Percentiles rank a stretch among this genome's conserved stretches.
Evolutionary conservation across 2,329 filamentous ascomycete genomes (phyloP).

Genomic region (Hypoxylon sp.): DNA sequence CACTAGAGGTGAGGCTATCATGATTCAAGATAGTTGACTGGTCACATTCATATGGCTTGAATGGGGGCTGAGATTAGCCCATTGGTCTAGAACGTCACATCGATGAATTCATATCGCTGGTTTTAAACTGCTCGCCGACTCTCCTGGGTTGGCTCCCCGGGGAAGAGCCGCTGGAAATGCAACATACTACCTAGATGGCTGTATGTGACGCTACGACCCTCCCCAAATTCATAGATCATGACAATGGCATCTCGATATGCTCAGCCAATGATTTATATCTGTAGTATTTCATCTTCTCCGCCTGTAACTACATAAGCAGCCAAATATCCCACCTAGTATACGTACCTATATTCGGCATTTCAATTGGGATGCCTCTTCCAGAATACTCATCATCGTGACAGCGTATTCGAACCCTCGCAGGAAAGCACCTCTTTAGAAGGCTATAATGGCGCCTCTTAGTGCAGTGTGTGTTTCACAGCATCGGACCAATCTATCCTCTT

Average conservation of each 20-base stretch:
- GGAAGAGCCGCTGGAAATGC: background rate
- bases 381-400: background rate
- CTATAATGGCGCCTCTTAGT: background rate
- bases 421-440: background rate
- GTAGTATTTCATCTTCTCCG: background rate
- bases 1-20: background rate
- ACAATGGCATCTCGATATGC: background rate
- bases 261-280: background rate
- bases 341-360: background rate
- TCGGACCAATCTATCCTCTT: background rate
- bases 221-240: background rate
- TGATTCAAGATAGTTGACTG: background rate
- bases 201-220: background rate
- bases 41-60: background rate
- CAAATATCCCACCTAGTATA: background rate
- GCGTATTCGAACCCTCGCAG: background rate
- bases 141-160: background rate
- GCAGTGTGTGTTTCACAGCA: background rate
- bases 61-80: background rate
- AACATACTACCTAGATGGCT: background rate
- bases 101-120: background rate
- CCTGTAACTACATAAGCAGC: background rate
- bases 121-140: background rate
- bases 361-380: background rate
- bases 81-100: background rate